phyloP scores from a whole-genome alignment of 2,329 filamentous ascomycete genomes.

The Epichloe glyceriae region DNA sequence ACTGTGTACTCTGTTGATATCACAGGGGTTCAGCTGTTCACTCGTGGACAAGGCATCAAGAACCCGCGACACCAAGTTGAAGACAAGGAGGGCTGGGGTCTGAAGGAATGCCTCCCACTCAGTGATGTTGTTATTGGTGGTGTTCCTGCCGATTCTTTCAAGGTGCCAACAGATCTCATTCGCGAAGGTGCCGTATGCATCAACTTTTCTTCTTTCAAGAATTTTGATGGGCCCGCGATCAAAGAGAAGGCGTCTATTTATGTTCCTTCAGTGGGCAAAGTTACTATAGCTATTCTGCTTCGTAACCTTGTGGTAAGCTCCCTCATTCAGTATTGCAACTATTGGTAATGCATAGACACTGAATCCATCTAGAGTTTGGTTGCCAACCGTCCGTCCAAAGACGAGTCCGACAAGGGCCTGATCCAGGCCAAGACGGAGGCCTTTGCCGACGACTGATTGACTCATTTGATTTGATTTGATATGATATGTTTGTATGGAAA shows the following conservation, averaged over 20 bases:
- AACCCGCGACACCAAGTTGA: conserved; percentile 76
- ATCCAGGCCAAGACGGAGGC: conserved; percentile 29
- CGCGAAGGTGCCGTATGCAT: conserved; percentile 93
- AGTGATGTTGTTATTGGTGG: conserved; percentile 94
- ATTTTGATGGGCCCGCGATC: conserved; percentile 72
- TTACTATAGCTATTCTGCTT: conserved; percentile 84
- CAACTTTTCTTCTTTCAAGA: conserved; percentile 93
- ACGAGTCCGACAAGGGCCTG: conserved; percentile 20
- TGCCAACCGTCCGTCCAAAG: conserved; percentile 32
- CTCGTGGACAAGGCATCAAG: conserved; percentile 74
- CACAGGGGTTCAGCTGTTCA: conserved; percentile 84
- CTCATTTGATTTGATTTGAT: conserved; percentile 8
- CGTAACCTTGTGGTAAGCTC: conserved; percentile 71
- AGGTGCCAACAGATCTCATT: conserved; percentile 73
- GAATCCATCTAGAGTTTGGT: conserved; percentile 33
- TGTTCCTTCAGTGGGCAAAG: conserved; percentile 92
- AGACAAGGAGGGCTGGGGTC: conserved; percentile 65
- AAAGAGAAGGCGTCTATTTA: conserved; percentile 97
- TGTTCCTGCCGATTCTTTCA: conserved; percentile 78
- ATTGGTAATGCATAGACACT: conserved; percentile 9
- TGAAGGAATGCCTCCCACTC: conserved; percentile 71
- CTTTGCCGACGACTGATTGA: conserved; percentile 25
- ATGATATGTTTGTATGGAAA: too few species aligned
- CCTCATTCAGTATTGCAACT: neutral
- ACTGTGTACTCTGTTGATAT: conserved; percentile 92